Evolutionary conservation across 1,284 basidiomycete species (phyloP).

Genomic region (Malassezia globosa): DNA sequence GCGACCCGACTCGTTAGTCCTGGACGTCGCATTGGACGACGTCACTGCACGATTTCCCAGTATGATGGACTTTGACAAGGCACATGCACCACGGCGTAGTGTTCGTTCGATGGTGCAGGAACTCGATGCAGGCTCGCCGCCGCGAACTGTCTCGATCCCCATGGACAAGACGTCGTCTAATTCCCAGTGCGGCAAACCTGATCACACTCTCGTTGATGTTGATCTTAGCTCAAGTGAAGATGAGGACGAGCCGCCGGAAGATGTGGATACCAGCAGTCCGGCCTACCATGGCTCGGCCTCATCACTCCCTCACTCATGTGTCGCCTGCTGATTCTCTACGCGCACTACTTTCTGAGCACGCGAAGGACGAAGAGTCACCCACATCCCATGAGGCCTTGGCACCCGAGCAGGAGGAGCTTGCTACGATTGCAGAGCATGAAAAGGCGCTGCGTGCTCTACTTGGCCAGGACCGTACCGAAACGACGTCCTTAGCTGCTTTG

Average conservation of each 20-base stretch:
- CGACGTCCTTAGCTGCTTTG: not conserved
- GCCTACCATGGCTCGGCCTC: not conserved
- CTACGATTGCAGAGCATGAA: conserved; percentile 9
- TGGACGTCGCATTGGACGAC: not conserved
- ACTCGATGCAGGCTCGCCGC: not conserved
- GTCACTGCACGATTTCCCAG: conserved; percentile 5
- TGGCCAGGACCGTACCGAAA: not conserved
- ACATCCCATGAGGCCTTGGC: not conserved
- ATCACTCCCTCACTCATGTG: not conserved
- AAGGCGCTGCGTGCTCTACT: conserved; percentile 4
- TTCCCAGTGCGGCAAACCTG: not conserved
- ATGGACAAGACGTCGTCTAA: not conserved
- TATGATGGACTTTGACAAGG: conserved; percentile 3
- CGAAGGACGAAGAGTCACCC: too few relatives aligned
- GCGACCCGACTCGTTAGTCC: conserved; percentile 4
- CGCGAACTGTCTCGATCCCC: not conserved
- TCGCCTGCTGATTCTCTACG: not conserved
- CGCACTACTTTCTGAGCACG: not conserved
- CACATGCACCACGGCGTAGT: not conserved
- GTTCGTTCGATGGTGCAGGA: conserved; percentile 1
- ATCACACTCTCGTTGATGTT: conserved; percentile 3
- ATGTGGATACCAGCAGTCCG: conserved; percentile 1
- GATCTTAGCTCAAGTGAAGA: conserved; percentile 4
- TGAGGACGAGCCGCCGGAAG: conserved; percentile 11
- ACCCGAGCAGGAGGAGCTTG: not conserved